These are phyloP conservation scores for Gentiana dahurica DNA, from an alignment of 257 asterid genomes.

Conservation along the genomic window DNA sequence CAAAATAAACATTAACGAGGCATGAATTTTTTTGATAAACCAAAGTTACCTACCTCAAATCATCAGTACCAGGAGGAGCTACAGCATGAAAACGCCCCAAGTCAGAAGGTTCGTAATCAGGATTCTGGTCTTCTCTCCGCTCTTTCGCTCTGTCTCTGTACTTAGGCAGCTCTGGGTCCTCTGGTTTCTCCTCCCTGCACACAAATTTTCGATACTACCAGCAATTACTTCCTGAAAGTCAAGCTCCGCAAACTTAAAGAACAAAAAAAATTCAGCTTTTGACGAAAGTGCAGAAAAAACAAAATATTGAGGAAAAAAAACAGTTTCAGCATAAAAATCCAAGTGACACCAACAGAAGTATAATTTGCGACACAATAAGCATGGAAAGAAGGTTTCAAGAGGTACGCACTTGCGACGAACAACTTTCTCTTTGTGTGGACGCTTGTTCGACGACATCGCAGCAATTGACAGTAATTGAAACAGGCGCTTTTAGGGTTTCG, in stretches of 20 bases:
- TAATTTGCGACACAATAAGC: not conserved
- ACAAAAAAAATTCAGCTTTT: not conserved
- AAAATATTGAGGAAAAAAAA: not conserved
- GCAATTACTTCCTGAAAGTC: not conserved
- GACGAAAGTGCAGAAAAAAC: not conserved
- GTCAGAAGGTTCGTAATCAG: slow-evolving; percentile 82
- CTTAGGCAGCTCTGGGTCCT: slow-evolving; percentile 70
- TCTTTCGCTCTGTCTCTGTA: slow-evolving; percentile 96
- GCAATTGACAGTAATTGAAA: not conserved
- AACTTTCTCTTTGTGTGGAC: slow-evolving; percentile 20
- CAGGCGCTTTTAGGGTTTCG: no score
- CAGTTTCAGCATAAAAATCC: no score
- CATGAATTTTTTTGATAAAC: not conserved
- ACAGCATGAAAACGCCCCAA: slow-evolving; percentile 86
- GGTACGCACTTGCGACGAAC: slow-evolving; percentile 19
- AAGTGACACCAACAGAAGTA: not conserved
- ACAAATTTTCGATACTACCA: not conserved
- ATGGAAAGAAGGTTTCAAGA: no score
- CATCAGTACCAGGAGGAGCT: slow-evolving; percentile 93
- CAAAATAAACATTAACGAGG: slow-evolving; percentile 2
- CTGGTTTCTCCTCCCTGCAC: slow-evolving; percentile 79
- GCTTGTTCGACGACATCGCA: slow-evolving; percentile 19
- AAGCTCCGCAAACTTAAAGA: not conserved
- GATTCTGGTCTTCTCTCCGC: slow-evolving; percentile 93
- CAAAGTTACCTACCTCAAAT: slow-evolving; percentile 37